These are phyloP conservation scores for Polyporus arcularius DNA, from an alignment of 768 basidiomycete genomes.

Conservation along the genomic window DNA sequence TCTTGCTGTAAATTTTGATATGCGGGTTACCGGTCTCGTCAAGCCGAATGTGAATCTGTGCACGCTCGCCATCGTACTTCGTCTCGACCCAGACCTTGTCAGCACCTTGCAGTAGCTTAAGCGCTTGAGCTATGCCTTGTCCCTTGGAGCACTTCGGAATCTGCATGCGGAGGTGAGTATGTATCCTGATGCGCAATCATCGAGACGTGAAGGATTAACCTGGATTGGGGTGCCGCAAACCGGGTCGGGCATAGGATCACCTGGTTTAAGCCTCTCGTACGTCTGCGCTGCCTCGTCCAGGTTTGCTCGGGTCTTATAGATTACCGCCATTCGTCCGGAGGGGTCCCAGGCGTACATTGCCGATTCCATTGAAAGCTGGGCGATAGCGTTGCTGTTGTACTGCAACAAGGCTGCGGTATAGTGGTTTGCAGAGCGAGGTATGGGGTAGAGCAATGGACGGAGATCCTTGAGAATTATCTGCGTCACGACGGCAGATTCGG, in stretches of 20 bases:
- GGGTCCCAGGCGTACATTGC: slow-evolving; percentile 79
- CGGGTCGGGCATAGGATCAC: slow-evolving; percentile 36
- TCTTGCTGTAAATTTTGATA: slow-evolving; percentile 88
- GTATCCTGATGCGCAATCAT: neutral
- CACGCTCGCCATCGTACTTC: slow-evolving; percentile 95
- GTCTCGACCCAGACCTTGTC: slow-evolving; percentile 80
- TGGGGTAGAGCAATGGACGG: slow-evolving; percentile 74
- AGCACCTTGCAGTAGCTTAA: slow-evolving; percentile 43
- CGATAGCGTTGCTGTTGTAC: slow-evolving; percentile 59
- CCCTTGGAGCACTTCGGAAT: slow-evolving; percentile 87
- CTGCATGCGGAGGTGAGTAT: slow-evolving; percentile 33
- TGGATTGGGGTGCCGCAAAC: slow-evolving; percentile 62
- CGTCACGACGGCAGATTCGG: slow-evolving; percentile 67
- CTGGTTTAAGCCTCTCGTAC: slow-evolving; percentile 33
- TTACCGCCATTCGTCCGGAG: slow-evolving; percentile 48
- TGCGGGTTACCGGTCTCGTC: slow-evolving; percentile 35
- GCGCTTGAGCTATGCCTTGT: slow-evolving; percentile 55
- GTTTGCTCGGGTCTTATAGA: slow-evolving; percentile 56
- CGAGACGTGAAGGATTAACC: slow-evolving; percentile 36
- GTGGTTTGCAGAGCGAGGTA: slow-evolving; percentile 44
- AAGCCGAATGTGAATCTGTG: slow-evolving; percentile 83
- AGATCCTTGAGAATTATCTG: slow-evolving; percentile 91
- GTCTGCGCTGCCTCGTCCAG: slow-evolving; percentile 53
- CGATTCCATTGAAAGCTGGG: slow-evolving; percentile 55
- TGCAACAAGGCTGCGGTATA: slow-evolving; percentile 51